phyloP scores from a whole-genome alignment of 2,329 filamentous ascomycete species.

The Dactylellina leptospora region DNA sequence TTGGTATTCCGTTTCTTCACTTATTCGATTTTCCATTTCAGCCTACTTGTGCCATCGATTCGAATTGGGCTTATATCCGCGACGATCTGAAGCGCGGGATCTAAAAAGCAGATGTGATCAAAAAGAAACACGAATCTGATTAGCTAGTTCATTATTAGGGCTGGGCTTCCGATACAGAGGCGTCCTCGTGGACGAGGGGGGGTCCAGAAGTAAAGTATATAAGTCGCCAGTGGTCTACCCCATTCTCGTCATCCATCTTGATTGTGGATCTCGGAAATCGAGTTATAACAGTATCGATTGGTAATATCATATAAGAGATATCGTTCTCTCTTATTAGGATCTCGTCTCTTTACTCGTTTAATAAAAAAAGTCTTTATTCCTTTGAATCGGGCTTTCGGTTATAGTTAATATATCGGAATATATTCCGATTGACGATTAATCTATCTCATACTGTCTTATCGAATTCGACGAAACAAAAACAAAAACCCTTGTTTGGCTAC shows the following conservation, averaged over 20 bases:
- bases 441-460: neutral
- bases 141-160: constrained; percentile 3
- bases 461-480: neutral
- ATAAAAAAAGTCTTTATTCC: too few species aligned
- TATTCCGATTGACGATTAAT: too few species aligned
- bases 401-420: too few species aligned
- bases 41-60: constrained; percentile 26
- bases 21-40: constrained; percentile 18
- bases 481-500: neutral
- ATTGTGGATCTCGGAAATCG: neutral
- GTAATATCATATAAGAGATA: neutral
- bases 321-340: neutral
- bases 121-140: neutral
- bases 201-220: too few species aligned
- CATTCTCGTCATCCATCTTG: neutral
- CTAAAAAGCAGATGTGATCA: constrained; percentile 8
- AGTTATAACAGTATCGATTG: constrained; percentile 9
- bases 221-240: neutral
- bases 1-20: too few species aligned
- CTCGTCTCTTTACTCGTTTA: neutral
- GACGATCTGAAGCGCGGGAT: constrained; percentile 26
- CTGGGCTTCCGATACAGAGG: too few species aligned
- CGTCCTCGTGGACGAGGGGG: too few species aligned
- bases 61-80: constrained; percentile 42
- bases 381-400: too few species aligned